Evolutionary conservation across 768 basidiomycete genomes (phyloP).

Genomic region (Phaffia australis): DNA sequence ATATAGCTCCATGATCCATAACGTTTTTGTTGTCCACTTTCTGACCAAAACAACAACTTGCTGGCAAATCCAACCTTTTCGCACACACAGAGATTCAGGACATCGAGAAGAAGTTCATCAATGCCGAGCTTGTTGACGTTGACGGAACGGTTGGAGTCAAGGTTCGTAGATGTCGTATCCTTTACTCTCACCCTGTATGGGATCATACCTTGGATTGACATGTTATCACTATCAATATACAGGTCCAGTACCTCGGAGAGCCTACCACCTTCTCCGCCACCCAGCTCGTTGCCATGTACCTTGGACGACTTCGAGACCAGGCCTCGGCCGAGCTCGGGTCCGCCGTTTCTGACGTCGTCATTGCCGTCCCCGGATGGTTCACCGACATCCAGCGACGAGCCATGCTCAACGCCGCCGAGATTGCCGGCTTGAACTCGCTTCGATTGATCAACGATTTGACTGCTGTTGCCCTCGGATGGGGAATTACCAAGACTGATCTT

Average conservation of each 20-base stretch:
- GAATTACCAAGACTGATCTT: constrained; percentile 96
- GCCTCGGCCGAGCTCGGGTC: constrained; percentile 74
- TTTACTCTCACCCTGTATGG: not conserved
- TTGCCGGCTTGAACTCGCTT: constrained; percentile 80
- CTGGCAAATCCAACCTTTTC: not conserved
- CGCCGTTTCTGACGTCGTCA: constrained; percentile 78
- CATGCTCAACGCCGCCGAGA: constrained; percentile 72
- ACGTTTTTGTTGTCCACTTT: not conserved
- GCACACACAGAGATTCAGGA: constrained; percentile 43
- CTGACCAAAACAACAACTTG: not conserved
- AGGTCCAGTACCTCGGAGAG: constrained; percentile 88
- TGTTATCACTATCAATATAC: not conserved
- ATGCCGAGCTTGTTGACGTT: constrained; percentile 73
- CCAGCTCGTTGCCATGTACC: constrained; percentile 81
- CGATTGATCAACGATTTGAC: constrained; percentile 96
- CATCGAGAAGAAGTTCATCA: constrained; percentile 82
- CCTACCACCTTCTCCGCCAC: constrained; percentile 66
- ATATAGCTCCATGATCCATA: not conserved
- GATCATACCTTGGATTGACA: not conserved
- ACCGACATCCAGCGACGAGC: constrained; percentile 88
- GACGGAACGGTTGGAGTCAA: constrained; percentile 71
- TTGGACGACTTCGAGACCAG: constrained; percentile 82
- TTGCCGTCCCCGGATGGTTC: constrained; percentile 94
- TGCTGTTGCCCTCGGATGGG: constrained; percentile 90
- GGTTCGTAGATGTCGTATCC: constrained; percentile 46